Base-by-base conservation (phyloP, 192 early-diverging fungal species). In the Entomortierella lignicola region DNA sequence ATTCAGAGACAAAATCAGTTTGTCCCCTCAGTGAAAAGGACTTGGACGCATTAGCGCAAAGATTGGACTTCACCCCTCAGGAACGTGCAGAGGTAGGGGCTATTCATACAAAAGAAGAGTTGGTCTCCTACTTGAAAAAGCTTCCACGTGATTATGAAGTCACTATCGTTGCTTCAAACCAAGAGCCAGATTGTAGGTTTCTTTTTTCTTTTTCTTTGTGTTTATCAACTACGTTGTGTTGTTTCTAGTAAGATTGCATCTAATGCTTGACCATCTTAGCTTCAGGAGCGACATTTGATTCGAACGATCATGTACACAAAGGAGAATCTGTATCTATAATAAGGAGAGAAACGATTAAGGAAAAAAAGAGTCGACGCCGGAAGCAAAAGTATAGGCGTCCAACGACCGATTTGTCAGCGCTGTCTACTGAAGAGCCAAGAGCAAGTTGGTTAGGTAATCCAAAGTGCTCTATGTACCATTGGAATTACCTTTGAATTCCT, bases 321-420 rank as follows among this genome's bases (percentile, higher is more conserved):
- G 72, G 72, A 34, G 72, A 74, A 0, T 61, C 57, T 4, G 61
- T 74, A 15, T 57, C 63, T 6, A 58, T 74, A 10, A 58, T 74
- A 37, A 61, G 71, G 43, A 66, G 72, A 50, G 72, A 74, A 25
- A 66, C 72, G 12, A 6, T 48, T 18, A 66, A 53, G 7, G 71
- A 72, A 55, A 73, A 67, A 57, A 66, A 55, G 59, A 67, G 31
- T 44, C 25, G 72, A 20, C 63, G 72, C 30, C 25, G 50, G 42
- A 74, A 74, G 29, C 34, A 74, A 42, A 31, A 61, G 54, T 72
- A 72, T 41, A 72, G 62, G 70, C 64, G 73, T 0, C 73, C 73
- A 1, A 77, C 73, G 1, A 77, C 73, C 17, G 66, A 77, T 58
- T 54, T 77, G 27, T 69, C 73, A 2, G 23, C 54, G 11, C 63